These are phyloP conservation scores for Kokia cookei DNA, from an alignment of 441 rosid species.

Conservation along the genomic window DNA sequence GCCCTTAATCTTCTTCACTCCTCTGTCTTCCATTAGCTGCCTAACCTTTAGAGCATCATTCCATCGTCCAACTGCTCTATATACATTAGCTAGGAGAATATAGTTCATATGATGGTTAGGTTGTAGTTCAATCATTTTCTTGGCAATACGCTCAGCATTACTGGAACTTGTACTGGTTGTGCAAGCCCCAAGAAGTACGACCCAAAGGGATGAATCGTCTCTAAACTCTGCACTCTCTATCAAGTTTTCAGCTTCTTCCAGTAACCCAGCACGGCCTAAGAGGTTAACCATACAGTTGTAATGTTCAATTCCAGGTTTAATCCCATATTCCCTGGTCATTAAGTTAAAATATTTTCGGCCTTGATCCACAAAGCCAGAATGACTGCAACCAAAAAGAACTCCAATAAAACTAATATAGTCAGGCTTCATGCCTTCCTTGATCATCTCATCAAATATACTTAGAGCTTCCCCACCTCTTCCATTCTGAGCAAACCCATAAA, in stretches of 20 bases:
- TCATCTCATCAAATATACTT: constrained; percentile 47
- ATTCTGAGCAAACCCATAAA: constrained; percentile 75
- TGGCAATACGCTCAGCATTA: constrained; percentile 65
- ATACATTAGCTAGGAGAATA: constrained; percentile 65
- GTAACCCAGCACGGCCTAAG: constrained; percentile 75
- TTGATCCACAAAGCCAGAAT: constrained; percentile 58
- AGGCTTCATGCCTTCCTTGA: constrained; percentile 44
- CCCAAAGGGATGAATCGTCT: constrained; percentile 73
- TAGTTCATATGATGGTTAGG: constrained; percentile 76
- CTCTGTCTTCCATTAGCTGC: constrained; percentile 57
- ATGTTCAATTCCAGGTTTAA: constrained; percentile 71
- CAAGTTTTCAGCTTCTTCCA: constrained; percentile 75
- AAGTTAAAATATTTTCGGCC: constrained; percentile 46
- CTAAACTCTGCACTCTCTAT: constrained; percentile 55
- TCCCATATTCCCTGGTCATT: constrained; percentile 42
- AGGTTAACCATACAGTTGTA: constrained; percentile 86
- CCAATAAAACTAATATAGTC: constrained; percentile 70
- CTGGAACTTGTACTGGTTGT: constrained; percentile 35
- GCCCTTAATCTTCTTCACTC: constrained; percentile 59
- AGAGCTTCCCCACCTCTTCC: constrained; percentile 72
- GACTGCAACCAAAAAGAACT: constrained; percentile 80
- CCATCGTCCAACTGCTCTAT: constrained; percentile 68
- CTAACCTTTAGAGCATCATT: constrained; percentile 58
- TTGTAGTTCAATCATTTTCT: constrained; percentile 57
- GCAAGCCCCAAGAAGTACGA: constrained; percentile 82